phyloP scores from a whole-genome alignment of 192 early-diverging fungal genomes.

The Phycomyces blakesleeanus region DNA sequence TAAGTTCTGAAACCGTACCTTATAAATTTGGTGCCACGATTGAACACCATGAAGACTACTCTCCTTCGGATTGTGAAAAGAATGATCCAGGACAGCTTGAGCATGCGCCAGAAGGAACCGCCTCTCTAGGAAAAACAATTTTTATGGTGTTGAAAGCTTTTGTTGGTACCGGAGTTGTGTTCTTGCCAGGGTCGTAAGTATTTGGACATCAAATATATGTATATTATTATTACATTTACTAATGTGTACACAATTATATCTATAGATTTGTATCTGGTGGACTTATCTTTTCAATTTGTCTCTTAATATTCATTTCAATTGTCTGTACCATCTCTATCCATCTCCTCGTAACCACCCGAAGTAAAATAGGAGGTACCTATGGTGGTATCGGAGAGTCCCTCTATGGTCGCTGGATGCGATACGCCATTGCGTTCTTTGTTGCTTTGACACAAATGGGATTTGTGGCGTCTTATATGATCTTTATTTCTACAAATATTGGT shows the following conservation, averaged over 20 bases:
- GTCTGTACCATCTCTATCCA: slow-evolving; percentile 59
- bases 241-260: too few species aligned
- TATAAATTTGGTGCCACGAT: neutral
- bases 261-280: slow-evolving; percentile 57
- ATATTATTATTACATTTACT: neutral
- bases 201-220: neutral
- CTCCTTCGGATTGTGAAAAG: neutral
- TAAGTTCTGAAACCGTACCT: too few species aligned
- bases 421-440: slow-evolving; percentile 43
- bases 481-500: slow-evolving; percentile 79
- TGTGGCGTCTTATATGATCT: slow-evolving; percentile 83
- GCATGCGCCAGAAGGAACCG: slow-evolving; percentile 33
- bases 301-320: slow-evolving; percentile 57
- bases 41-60: neutral
- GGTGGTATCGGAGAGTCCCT: slow-evolving; percentile 52
- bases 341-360: slow-evolving; percentile 37
- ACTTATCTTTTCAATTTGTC: slow-evolving; percentile 52
- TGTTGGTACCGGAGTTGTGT: slow-evolving; percentile 58
- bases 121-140: slow-evolving; percentile 48
- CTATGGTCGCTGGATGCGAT: slow-evolving; percentile 31
- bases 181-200: slow-evolving; percentile 46
- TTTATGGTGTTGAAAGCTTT: slow-evolving; percentile 63
- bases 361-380: slow-evolving; percentile 51
- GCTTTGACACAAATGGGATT: slow-evolving; percentile 75
- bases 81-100: slow-evolving; percentile 7